A percentile compares a stretch with the other conserved stretches of the same genome.
Evolutionary conservation across 2,329 filamentous ascomycete species (phyloP).

Genomic region (Purpureocillium takamizusanense): DNA sequence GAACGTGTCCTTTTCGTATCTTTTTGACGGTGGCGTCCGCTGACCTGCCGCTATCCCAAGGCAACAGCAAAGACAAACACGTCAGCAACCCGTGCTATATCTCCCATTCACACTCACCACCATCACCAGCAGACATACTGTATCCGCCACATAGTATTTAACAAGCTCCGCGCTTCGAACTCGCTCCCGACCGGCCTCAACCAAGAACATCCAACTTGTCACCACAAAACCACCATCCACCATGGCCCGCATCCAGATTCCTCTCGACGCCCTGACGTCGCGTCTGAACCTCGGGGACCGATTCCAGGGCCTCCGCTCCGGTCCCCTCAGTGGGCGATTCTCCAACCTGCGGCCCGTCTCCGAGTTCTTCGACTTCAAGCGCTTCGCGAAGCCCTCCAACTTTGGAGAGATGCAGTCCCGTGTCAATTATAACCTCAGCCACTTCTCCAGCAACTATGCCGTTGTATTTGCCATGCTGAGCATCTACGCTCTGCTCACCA

Average conservation of each 20-base stretch:
- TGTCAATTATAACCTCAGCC: conserved; percentile 92
- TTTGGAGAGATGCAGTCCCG: conserved; percentile 84
- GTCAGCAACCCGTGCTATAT: too few species aligned
- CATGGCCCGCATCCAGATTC: conserved; percentile 89
- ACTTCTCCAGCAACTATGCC: conserved; percentile 98
- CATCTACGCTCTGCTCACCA: conserved; percentile 90
- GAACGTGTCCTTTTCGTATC: too few species aligned
- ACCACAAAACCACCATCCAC: conserved; percentile 9
- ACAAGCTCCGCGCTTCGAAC: too few species aligned
- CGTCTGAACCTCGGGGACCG: conserved; percentile 79
- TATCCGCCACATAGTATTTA: too few species aligned
- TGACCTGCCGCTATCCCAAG: conserved; percentile 1
- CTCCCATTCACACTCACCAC: too few species aligned
- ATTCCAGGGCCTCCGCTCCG: conserved; percentile 73
- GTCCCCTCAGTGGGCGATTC: conserved; percentile 73
- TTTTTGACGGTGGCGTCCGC: too few species aligned
- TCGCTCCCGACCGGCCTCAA: too few species aligned
- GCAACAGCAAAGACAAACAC: conserved; percentile 2
- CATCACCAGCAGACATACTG: too few species aligned
- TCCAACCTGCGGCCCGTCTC: conserved; percentile 83
- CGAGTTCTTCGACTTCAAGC: conserved; percentile 96
- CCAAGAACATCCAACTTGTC: conserved; percentile 2
- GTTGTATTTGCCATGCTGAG: conserved; percentile 89
- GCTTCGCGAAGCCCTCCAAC: conserved; percentile 86
- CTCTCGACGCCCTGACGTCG: conserved; percentile 83